A percentile compares a stretch with the other conserved stretches of the same genome.
phyloP scores from a whole-genome alignment of 352 stramenopile species.

The Globisporangium mamillatum region DNA sequence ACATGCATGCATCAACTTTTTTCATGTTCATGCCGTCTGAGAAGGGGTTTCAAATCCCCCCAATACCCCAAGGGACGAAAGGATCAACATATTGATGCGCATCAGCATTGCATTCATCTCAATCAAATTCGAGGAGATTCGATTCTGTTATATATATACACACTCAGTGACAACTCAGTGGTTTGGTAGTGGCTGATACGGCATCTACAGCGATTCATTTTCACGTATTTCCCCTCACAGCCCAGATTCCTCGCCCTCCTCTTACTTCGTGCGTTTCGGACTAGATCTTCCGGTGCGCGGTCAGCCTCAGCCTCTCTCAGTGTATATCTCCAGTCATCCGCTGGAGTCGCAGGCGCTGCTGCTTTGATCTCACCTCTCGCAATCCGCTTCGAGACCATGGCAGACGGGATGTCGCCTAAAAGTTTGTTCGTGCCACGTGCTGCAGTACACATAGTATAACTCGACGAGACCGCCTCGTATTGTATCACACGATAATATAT shows the following conservation, averaged over 20 bases:
- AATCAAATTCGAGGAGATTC: too few species aligned
- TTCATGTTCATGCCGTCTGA: too few species aligned
- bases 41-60: neutral
- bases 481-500: neutral
- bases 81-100: too few species aligned
- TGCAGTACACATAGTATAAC: neutral
- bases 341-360: neutral
- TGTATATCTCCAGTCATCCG: neutral
- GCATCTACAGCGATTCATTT: too few species aligned
- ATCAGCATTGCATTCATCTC: too few species aligned
- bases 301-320: neutral
- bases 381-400: neutral
- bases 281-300: too few species aligned
- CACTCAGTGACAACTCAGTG: too few species aligned
- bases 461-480: neutral
- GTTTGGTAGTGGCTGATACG: too few species aligned
- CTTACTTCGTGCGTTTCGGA: neutral
- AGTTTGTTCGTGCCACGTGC: neutral
- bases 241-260: neutral
- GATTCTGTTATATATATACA: too few species aligned
- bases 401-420: neutral
- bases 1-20: too few species aligned
- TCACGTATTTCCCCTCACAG: too few species aligned
- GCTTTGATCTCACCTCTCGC: neutral
- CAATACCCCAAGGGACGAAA: too few species aligned